A percentile compares a stretch with the other conserved stretches of the same genome.
phyloP scores from a whole-genome alignment of 1,284 basidiomycete genomes.

The Marasmius fiardii region DNA sequence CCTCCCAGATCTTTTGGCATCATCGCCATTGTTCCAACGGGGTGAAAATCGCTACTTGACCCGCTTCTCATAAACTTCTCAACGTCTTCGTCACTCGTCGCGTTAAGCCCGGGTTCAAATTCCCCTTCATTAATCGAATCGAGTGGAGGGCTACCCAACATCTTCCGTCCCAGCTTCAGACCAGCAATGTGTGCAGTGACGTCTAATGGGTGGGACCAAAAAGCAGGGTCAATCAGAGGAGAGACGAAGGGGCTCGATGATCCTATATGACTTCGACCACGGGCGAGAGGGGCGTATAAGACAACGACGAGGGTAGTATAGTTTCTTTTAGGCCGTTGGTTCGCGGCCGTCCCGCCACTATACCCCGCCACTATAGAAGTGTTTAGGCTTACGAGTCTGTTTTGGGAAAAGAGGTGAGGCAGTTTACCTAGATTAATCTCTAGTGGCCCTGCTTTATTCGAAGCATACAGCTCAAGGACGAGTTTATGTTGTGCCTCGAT shows the following conservation, averaged over 20 bases:
- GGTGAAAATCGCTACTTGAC: neutral
- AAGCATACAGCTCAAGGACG: conserved; percentile 21
- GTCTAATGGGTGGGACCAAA: conserved; percentile 26
- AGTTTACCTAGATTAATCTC: conserved; percentile 27
- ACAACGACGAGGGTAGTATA: conserved; percentile 28
- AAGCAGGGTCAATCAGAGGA: conserved; percentile 24
- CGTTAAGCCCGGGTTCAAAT: neutral
- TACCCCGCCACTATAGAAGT: conserved; percentile 23
- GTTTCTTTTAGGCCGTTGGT: conserved; percentile 20
- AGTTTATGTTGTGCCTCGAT: conserved; percentile 21
- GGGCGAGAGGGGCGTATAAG: conserved; percentile 26
- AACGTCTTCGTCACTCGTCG: neutral
- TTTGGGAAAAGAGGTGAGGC: neutral
- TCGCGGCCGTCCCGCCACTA: conserved; percentile 20
- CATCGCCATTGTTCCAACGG: conserved; percentile 1
- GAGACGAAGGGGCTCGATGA: conserved; percentile 18
- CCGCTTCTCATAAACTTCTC: neutral
- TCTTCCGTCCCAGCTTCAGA: conserved; percentile 20
- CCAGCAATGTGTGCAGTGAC: conserved; percentile 20
- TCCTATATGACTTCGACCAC: conserved; percentile 27
- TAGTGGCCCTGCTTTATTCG: conserved; percentile 20
- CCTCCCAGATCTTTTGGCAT: conserved; percentile 2
- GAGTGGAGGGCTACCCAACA: conserved; percentile 13
- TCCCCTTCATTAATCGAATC: neutral
- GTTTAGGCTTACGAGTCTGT: neutral